phyloP scores from a whole-genome alignment of 805 yeast species.

The Yamadazyma laniorum region DNA sequence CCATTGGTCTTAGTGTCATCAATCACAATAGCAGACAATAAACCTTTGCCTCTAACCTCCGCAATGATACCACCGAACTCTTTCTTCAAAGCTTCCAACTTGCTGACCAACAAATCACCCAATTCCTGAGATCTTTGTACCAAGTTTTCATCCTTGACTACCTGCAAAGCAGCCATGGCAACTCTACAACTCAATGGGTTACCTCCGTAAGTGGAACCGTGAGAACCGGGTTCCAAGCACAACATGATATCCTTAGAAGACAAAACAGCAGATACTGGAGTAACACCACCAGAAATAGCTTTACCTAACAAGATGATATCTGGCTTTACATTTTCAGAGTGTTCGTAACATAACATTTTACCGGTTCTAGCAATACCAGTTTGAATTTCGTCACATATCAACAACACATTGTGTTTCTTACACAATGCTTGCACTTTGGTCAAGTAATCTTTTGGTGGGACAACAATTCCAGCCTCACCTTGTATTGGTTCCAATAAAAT shows the following conservation, averaged over 20 bases:
- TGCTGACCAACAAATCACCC: conserved; percentile 66
- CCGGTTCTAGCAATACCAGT: conserved; percentile 98
- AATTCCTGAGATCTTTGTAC: conserved; percentile 72
- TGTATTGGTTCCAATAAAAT: conserved; percentile 92
- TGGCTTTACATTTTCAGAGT: conserved; percentile 74
- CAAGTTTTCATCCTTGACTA: conserved; percentile 81
- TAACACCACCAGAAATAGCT: conserved; percentile 92
- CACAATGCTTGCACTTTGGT: conserved; percentile 70
- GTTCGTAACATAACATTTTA: conserved; percentile 87
- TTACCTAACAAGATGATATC: conserved; percentile 89
- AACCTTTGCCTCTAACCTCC: conserved; percentile 80
- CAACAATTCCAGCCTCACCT: conserved; percentile 98
- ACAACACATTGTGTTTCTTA: conserved; percentile 76
- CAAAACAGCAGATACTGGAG: conserved; percentile 88
- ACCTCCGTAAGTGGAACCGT: conserved; percentile 98
- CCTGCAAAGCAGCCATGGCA: conserved; percentile 90
- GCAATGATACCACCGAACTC: conserved; percentile 53
- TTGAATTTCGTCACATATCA: conserved; percentile 96
- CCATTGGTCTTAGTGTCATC: conserved; percentile 83
- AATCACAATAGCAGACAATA: conserved; percentile 86
- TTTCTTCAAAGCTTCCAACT: conserved; percentile 52
- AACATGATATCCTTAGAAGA: conserved; percentile 90
- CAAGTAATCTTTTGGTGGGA: conserved; percentile 83
- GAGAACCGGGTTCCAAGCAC: conserved; percentile 89
- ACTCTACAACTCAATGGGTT: conserved; percentile 92